Evolutionary conservation across 2,329 filamentous ascomycete genomes (phyloP), one percentile per base, ranked within the genome.

Genomic region (Helotiales sp.): DNA sequence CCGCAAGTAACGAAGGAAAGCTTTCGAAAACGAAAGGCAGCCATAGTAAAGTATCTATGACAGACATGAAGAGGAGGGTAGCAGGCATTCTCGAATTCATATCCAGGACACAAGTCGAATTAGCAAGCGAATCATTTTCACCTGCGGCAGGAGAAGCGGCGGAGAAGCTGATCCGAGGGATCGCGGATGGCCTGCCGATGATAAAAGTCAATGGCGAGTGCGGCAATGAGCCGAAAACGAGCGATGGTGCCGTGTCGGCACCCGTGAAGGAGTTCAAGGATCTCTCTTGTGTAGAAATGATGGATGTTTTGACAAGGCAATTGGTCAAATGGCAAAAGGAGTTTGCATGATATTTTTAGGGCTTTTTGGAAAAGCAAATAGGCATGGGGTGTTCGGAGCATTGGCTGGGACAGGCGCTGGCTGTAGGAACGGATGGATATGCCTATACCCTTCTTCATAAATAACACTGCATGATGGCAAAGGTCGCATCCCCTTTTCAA

Each of bases 21-120:
- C 38, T 63, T 13, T 63, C 57, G 24, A 67, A 66, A 62, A 63
- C 64, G 24, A 73, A 72, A 63, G 65, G 66, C 33, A 74, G 73
- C 60, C 70, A 73, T 51, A 75, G 76, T 64, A 91, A 90, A 71
- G 84, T 92, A 57, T 93, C 87, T 27, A 90, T 96, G 86, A 87
- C 87, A 59, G 92, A 96, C 70, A 92, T 96, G 85, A 91, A 90
- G 74, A 85, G 90, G 63, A 87, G 91, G 9, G 91, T 93, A 5
- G 84, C 89, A 3, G 89, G 84, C 19, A 96, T 97, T 70, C 81
- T 96, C 58, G 91, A 95, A 66, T 97, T 93, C 69, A 96, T 97
- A 62, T 88, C 89, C 3, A 86, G 91, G 64, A 93, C 91, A 57
- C 92, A 97, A 72, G 81, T 96, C 6, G 93, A 97, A 69, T 83